A percentile compares a stretch with the other conserved stretches of the same genome.
These are phyloP conservation scores for Pythium dissimile DNA, from an alignment of 352 stramenopile species.

Conservation along the genomic window DNA sequence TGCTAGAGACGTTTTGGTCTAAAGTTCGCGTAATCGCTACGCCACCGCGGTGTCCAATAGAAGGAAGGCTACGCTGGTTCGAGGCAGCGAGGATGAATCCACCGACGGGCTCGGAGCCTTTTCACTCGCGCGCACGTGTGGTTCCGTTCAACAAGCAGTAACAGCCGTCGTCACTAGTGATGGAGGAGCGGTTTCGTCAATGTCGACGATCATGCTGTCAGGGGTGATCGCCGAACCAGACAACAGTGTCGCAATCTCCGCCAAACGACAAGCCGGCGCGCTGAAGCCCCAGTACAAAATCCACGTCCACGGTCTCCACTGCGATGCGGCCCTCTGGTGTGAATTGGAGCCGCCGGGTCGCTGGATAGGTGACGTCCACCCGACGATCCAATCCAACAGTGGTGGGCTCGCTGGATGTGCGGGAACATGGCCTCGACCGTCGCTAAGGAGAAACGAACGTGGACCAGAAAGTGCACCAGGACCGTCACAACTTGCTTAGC, in stretches of 20 bases:
- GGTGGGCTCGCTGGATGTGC: constrained; percentile 8
- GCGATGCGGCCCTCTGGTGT: constrained; percentile 13
- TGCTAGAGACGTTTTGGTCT: not conserved
- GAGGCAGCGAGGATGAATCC: not conserved
- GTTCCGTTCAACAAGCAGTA: too few species aligned
- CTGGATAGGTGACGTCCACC: constrained; percentile 15
- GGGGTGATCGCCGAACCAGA: not conserved
- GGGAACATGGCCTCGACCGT: constrained; percentile 26
- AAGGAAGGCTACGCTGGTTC: not conserved
- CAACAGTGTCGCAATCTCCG: constrained; percentile 46
- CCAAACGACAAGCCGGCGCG: constrained; percentile 23
- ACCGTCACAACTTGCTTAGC: not conserved
- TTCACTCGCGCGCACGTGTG: too few species aligned
- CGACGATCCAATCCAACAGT: constrained; percentile 5
- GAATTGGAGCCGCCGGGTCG: constrained; percentile 22
- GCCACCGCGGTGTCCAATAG: not conserved
- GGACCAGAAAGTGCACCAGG: not conserved
- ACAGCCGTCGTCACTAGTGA: not conserved
- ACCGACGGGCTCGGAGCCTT: not conserved
- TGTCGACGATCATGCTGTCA: constrained; percentile 14
- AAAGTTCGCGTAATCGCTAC: not conserved
- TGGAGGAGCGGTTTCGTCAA: not conserved
- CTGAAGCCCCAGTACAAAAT: constrained; percentile 23
- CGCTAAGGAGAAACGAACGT: not conserved
- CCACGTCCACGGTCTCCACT: constrained; percentile 9